Base-by-base conservation (phyloP, 345 rosid species). In the Camelina sativa region DNA sequence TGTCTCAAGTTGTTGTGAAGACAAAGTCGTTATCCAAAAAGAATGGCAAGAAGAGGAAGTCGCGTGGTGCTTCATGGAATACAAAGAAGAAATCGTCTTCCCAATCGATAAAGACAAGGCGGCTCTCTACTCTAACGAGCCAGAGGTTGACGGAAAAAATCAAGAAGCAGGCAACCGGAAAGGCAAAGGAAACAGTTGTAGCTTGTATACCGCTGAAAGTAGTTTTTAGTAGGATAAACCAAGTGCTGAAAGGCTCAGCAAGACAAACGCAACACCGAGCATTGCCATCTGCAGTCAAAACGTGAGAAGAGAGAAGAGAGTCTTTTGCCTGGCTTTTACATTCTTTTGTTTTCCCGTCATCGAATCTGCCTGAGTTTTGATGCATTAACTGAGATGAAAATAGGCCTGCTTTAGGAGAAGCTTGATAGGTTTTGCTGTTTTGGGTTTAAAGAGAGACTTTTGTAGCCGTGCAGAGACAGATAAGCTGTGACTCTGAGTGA, bases 191-290 rank as follows among this genome's bases (percentile, higher is more conserved):
- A 72, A 83, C 91, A 8, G 96, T 85, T 16, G 72, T 96, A 46
- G 83, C 96, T 32, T 96, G 97, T 78, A 79, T 96, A 69, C 99
- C 99, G 11, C 76, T 96, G 65, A 91, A 87, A 81, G 44, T 96
- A 81, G 96, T 91, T n/a, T 92, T 92, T 82, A 92, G 97, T 80
- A 81, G 99, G 85, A 86, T 96, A 78, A 85, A 77, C 5, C 88
- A 96, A 82, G 95, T 92, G 20, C 75, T 92, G 85, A 96, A 86
- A 66, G 90, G 97, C n/a, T 89, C 91, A 56, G 62, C 69, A 17
- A 66, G 92, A 69, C 82, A 80, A 32, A 65, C 81, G 23, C 76
- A 73, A 23, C 62, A 72, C 35, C 68, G 83, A 12, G 16, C 82
- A 66, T 62, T 71, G 53, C 63, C 82, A 60, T 47, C 79, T 65